Conservation (phyloP, 2,329 filamentous ascomycete species). For the Catunica adiposa region DNA sequence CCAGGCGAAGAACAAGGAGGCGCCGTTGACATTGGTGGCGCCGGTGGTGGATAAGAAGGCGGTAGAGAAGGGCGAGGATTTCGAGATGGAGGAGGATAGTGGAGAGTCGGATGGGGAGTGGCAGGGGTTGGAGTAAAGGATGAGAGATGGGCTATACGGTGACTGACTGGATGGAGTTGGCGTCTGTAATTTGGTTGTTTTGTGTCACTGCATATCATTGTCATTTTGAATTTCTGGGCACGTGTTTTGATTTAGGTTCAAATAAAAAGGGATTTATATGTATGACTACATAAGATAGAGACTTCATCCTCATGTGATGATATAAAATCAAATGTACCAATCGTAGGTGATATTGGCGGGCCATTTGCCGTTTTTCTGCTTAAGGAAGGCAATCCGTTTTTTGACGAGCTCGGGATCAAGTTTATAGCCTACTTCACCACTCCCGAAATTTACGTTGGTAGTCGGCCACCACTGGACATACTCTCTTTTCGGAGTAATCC, state of each 20-base stretch:
- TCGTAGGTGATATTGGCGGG: not conserved
- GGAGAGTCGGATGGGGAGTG: constrained; percentile 21
- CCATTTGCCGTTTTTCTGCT: not conserved
- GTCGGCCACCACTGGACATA: not conserved
- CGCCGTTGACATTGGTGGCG: constrained; percentile 18
- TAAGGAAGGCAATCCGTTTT: not conserved
- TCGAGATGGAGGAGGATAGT: constrained; percentile 23
- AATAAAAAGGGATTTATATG: constrained; percentile 12
- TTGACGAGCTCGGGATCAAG: not conserved
- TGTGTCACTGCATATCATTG: not conserved
- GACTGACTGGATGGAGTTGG: not conserved
- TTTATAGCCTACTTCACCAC: not conserved
- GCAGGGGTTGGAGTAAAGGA: constrained; percentile 14
- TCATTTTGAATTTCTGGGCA: constrained; percentile 6
- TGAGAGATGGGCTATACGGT: not conserved
- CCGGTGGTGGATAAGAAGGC: constrained; percentile 13
- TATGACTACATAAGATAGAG: not conserved
- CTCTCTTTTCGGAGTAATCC: not conserved
- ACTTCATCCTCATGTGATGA: not conserved
- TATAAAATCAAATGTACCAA: not conserved
- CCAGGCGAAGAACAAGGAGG: constrained; percentile 24
- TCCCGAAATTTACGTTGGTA: not conserved
- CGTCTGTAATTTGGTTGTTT: not conserved
- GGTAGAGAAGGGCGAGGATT: constrained; percentile 19
- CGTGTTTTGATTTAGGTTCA: constrained; percentile 12